Base-by-base conservation (phyloP, 352 stramenopile species). In the Phytophthora fragariae region DNA sequence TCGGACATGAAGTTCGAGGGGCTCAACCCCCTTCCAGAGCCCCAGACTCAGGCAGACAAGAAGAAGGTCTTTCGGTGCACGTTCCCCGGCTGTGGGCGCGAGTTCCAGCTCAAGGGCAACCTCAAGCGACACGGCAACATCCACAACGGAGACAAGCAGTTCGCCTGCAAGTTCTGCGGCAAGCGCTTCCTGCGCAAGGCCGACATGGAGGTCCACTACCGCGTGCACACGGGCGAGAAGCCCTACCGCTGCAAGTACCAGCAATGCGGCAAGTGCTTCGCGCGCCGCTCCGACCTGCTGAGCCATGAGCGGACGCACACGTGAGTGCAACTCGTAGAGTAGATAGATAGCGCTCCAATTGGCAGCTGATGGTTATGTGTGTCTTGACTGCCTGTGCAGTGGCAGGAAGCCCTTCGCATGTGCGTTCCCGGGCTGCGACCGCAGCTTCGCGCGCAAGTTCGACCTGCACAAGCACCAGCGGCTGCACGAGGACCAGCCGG, bases 181-280 rank as follows among this genome's bases (percentile, higher is more conserved):
- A 89, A 87, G 37, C 71, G 64, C 14, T 94, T 93, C 68, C 62
- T 92, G 50, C 83, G 85, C 29, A 94, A 93, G 69, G 88, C 86
- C 39, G 88, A 92, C 67, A 88, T 90, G 84, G 81, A 92, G 64
- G 84, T 91, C 17, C 87, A 94, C 68, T 83, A 87, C 47, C 84
- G 86, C 55, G 84, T 93, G 17, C 87, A 94, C 68, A 93, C 84
- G 21, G 87, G 85, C 39, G 86, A 93, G 72, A 94, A 94, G 66
- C 84, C 84, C n/a, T 92, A 91, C 55, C 57, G 64, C 14, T 94
- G 87, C 72, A 82, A 81, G 52, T 82, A 84, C 47, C 50, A 76
- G 14, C 62, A 79, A 8, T 94, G 87, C 54, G 78, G 69, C 63
- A 92, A 91, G 55, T 75, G 73, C 35, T 94, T 94, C 27, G 87